These are phyloP conservation scores for Cordyceps sp. DNA, from an alignment of 2,329 filamentous ascomycete species.

Conservation along the genomic window DNA sequence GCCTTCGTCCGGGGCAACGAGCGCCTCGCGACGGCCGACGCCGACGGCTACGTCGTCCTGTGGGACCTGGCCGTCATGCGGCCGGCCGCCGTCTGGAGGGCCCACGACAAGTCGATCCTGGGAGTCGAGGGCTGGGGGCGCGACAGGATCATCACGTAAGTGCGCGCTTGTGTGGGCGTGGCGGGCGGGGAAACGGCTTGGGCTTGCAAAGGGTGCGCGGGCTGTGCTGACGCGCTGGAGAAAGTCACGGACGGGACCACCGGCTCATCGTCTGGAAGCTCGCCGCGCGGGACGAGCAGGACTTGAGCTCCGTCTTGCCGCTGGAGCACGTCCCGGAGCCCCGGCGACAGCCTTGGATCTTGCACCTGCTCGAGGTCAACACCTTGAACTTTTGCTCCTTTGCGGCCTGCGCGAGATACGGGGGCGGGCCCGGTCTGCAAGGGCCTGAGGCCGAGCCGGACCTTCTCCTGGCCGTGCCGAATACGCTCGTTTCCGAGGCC, in stretches of 20 bases:
- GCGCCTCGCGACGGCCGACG: conserved; percentile 72
- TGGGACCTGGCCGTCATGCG: conserved; percentile 78
- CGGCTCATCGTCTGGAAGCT: conserved; percentile 76
- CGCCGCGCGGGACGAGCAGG: conserved; percentile 37
- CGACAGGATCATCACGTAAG: conserved; percentile 72
- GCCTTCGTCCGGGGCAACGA: conserved; percentile 57
- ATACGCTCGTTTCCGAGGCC: conserved; percentile 55
- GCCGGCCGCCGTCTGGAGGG: conserved; percentile 69
- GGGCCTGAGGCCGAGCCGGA: conserved; percentile 14
- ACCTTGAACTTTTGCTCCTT: conserved; percentile 93
- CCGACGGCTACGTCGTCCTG: conserved; percentile 72
- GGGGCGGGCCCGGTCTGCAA: conserved; percentile 7
- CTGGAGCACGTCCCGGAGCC: conserved; percentile 38
- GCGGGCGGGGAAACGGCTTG: background rate
- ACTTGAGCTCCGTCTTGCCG: conserved; percentile 52
- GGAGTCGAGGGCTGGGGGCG: conserved; percentile 54
- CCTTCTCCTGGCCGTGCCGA: conserved; percentile 65
- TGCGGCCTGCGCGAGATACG: conserved; percentile 33
- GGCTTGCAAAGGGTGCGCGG: no score
- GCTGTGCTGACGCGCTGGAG: background rate
- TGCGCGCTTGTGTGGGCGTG: conserved; percentile 6
- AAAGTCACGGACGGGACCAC: conserved; percentile 87
- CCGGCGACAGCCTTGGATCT: conserved; percentile 61
- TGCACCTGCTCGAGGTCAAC: conserved; percentile 73
- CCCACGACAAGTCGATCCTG: conserved; percentile 63